Evolutionary conservation across 352 stramenopile species (phyloP).

Genomic region (Phytophthora litchii): DNA sequence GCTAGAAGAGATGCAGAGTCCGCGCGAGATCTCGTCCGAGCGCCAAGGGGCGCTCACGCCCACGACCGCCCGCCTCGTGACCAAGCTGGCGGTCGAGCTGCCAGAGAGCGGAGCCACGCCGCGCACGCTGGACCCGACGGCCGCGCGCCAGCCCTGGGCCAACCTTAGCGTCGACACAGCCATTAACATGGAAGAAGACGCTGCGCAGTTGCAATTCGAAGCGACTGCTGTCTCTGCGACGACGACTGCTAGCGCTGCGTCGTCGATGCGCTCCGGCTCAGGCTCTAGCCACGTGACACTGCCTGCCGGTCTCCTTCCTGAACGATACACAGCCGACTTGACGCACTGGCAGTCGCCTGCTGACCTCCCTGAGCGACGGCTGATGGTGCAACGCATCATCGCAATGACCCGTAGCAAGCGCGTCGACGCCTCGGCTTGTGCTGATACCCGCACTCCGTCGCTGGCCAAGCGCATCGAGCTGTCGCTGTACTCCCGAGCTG

Average conservation of each 20-base stretch:
- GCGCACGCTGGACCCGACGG: slow-evolving; percentile 50
- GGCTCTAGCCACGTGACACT: slow-evolving; percentile 43
- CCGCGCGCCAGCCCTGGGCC: slow-evolving; percentile 64
- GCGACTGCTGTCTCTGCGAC: slow-evolving; percentile 9
- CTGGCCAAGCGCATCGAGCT: slow-evolving; percentile 88
- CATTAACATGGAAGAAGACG: slow-evolving; percentile 13
- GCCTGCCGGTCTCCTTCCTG: slow-evolving; percentile 64
- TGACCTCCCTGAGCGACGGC: slow-evolving; percentile 73
- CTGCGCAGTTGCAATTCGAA: background rate
- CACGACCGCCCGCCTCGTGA: slow-evolving; percentile 58
- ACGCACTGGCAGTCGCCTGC: slow-evolving; percentile 86
- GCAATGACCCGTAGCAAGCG: slow-evolving; percentile 83
- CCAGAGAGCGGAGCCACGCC: slow-evolving; percentile 51
- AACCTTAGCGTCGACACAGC: slow-evolving; percentile 78
- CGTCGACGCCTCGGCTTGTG: slow-evolving; percentile 31
- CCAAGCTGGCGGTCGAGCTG: slow-evolving; percentile 43
- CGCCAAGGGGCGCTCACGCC: slow-evolving; percentile 71
- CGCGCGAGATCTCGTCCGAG: slow-evolving; percentile 77
- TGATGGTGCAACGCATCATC: slow-evolving; percentile 90
- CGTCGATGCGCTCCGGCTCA: slow-evolving; percentile 58
- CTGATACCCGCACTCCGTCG: slow-evolving; percentile 72
- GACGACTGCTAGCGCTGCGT: slow-evolving; percentile 29
- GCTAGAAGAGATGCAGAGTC: slow-evolving; percentile 50
- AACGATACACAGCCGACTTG: slow-evolving; percentile 80
- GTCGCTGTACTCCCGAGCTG: slow-evolving; percentile 80